Base-by-base conservation (phyloP, 768 basidiomycete species). In the Myochromella boudieri region DNA sequence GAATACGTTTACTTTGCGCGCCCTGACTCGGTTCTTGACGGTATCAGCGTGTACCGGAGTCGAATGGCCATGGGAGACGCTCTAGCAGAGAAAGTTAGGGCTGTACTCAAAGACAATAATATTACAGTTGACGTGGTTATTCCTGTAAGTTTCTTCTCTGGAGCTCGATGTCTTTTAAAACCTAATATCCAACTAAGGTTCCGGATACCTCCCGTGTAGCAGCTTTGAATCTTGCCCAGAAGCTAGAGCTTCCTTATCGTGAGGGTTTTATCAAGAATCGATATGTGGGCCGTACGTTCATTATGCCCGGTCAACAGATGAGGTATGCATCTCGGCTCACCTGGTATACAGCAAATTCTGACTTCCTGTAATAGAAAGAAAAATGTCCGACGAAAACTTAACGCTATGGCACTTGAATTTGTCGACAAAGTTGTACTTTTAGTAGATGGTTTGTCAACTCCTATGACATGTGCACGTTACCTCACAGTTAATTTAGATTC, bases 21-120 rank as follows among this genome's bases (percentile, higher is more conserved):
- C 45, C 97, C 95, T 0, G 97, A 99, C 70, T 97, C 93, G 5
- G 97, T 97, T 40, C 76, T 99, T 41, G 95, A 99, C 60, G 95
- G 95, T 33, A 85, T 99, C 66, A 94, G 91, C 60, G 97, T 98
- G 36, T 98, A 98, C 67, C 82, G 97, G 37, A 90, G 91, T 61
- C 86, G 97, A 29, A 98, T 98, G 97, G 93, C 97, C 1, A 99
- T 99, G 97, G 97, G 97, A 45, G 95, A 98, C 62, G 82, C 86
- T 4, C 80, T 99, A 38, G 95, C 95, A 1, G 87, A 82, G 33
- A 89, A 95, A 66, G 94, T 97, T 20, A 69, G 78, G 61, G 76
- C 79, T 18, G 81, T 94, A 32, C 71, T 99, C 37, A 63, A 71
- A 37, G 78, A 82, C 51, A 78, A 79, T 34, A 77, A 84, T 31